phyloP scores from a whole-genome alignment of 768 basidiomycete species.

The Amanita pallidorosea region DNA sequence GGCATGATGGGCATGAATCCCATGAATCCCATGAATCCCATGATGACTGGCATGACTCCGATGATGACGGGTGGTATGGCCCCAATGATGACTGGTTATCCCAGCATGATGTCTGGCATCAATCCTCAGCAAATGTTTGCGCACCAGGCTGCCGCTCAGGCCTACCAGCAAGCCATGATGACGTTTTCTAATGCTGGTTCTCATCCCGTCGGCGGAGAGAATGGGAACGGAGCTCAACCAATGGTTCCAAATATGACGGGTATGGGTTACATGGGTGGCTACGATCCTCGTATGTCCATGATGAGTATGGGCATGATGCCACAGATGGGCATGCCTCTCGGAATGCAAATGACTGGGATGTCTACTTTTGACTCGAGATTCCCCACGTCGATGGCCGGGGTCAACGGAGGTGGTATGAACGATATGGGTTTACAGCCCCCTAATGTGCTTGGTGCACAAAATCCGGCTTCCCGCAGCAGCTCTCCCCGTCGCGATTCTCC shows the following conservation, averaged over 20 bases:
- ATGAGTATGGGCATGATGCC: constrained; percentile 42
- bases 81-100: constrained; percentile 40
- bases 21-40: constrained; percentile 30
- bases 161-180: constrained; percentile 87
- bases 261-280: constrained; percentile 23
- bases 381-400: constrained; percentile 30
- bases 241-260: constrained; percentile 36
- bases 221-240: constrained; percentile 25
- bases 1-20: constrained; percentile 15
- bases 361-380: constrained; percentile 50
- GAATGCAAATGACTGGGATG: constrained; percentile 55
- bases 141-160: constrained; percentile 74
- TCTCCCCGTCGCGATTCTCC: constrained; percentile 45
- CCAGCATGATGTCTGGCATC: constrained; percentile 47
- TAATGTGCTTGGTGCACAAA: constrained; percentile 16
- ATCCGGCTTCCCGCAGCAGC: constrained; percentile 31
- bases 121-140: constrained; percentile 81
- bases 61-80: constrained; percentile 31
- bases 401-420: constrained; percentile 14
- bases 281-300: constrained; percentile 74
- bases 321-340: constrained; percentile 30
- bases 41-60: constrained; percentile 31
- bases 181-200: constrained; percentile 69
- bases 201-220: constrained; percentile 55
- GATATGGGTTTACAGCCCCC: constrained; percentile 29